Conservation (phyloP, 495 filamentous ascomycete genomes). For the Trichoderma reesei region DNA sequence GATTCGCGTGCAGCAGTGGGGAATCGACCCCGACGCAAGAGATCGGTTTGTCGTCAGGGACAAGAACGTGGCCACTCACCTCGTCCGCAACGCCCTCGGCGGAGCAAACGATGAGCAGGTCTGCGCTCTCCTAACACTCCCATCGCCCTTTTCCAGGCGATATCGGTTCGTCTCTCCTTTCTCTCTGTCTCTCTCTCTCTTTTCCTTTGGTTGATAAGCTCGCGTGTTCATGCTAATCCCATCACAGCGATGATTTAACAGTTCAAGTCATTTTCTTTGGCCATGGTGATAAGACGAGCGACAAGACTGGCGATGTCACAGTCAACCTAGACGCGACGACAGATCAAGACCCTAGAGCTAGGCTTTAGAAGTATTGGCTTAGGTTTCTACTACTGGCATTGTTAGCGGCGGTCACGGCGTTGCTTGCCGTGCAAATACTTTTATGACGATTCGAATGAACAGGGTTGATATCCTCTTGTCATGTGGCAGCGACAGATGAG, state of each 20-base stretch:
- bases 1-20: conserved; percentile 78
- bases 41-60: conserved; percentile 89
- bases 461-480: not conserved
- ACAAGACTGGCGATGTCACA: conserved; percentile 54
- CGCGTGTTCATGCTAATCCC: conserved; percentile 13
- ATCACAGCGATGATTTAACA: conserved; percentile 77
- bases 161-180: conserved; percentile 72
- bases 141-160: conserved; percentile 78
- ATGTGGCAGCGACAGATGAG: not conserved
- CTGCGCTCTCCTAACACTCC: conserved; percentile 84
- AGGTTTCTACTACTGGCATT: not conserved
- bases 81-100: conserved; percentile 91
- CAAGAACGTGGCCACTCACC: conserved; percentile 91
- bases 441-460: not conserved
- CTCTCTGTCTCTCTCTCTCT: no score
- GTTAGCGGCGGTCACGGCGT: not conserved
- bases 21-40: conserved; percentile 54
- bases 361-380: conserved; percentile 21
- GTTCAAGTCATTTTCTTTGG: conserved; percentile 99
- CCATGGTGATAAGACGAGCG: conserved; percentile 46
- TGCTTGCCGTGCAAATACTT: not conserved
- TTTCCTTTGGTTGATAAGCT: not conserved
- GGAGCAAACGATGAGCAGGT: conserved; percentile 91
- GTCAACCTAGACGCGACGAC: conserved; percentile 83
- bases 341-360: conserved; percentile 39